Percentiles rank a stretch among this genome's conserved stretches.
These are phyloP conservation scores for Neonectria punicea DNA, from an alignment of 2,329 filamentous ascomycete species.

Conservation along the genomic window DNA sequence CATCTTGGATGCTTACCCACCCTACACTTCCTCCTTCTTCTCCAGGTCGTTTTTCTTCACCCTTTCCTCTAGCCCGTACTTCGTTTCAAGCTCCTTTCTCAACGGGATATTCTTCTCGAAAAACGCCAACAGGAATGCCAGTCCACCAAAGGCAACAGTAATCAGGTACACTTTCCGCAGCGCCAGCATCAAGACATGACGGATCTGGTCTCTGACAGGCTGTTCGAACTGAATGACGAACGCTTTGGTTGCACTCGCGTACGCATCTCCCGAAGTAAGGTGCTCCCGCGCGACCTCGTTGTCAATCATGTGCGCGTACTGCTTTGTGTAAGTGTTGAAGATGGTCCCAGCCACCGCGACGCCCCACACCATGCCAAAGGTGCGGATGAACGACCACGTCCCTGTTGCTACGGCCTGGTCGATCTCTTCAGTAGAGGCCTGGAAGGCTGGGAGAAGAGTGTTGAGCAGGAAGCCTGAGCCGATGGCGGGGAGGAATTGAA, in stretches of 20 bases:
- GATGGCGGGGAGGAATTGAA: slow-evolving; percentile 52
- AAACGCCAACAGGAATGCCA: slow-evolving; percentile 37
- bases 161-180: slow-evolving; percentile 41
- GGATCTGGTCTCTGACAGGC: slow-evolving; percentile 33
- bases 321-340: slow-evolving; percentile 49
- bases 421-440: slow-evolving; percentile 48
- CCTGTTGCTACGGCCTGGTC: slow-evolving; percentile 51
- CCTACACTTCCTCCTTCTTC: not conserved
- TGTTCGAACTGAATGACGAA: slow-evolving; percentile 39
- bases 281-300: slow-evolving; percentile 25
- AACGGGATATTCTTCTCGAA: slow-evolving; percentile 43
- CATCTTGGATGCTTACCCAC: not conserved
- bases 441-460: slow-evolving; percentile 55
- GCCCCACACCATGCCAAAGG: slow-evolving; percentile 57
- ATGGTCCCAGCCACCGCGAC: slow-evolving; percentile 56
- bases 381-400: slow-evolving; percentile 56
- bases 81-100: slow-evolving; percentile 41
- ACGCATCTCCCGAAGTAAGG: slow-evolving; percentile 42
- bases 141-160: slow-evolving; percentile 31
- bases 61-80: slow-evolving; percentile 41
- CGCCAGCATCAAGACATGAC: slow-evolving; percentile 38
- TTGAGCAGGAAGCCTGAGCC: slow-evolving; percentile 57
- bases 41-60: not conserved
- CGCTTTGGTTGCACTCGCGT: slow-evolving; percentile 39
- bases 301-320: slow-evolving; percentile 36